Evolutionary conservation across 176 grass and related monocot species (phyloP).

Genomic region (Calamus simplicifolius): DNA sequence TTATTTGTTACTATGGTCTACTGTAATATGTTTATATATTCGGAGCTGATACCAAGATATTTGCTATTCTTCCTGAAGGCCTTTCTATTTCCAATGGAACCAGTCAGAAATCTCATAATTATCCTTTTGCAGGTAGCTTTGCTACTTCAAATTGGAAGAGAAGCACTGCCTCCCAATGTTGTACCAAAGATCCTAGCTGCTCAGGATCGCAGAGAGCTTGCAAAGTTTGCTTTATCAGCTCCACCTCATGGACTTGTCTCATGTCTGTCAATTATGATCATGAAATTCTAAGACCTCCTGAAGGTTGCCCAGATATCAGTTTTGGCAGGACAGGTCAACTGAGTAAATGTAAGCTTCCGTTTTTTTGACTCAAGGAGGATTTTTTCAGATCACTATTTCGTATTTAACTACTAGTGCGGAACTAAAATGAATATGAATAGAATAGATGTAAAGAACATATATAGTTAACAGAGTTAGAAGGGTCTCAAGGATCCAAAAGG

Average conservation of each 20-base stretch:
- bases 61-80: no score
- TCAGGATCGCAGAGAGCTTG: conserved; percentile 64
- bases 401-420: no score
- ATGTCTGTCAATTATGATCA: conserved; percentile 78
- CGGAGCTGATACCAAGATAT: no score
- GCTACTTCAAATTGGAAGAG: conserved; percentile 83
- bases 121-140: conserved; percentile 55
- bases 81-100: no score
- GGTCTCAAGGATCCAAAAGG: no score
- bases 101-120: no score
- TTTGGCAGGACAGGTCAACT: conserved; percentile 65
- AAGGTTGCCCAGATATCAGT: conserved; percentile 50
- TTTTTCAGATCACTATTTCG: no score
- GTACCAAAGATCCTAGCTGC: conserved; percentile 54
- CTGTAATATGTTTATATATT: no score
- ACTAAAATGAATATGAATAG: no score
- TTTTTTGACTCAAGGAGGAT: conserved; percentile 35
- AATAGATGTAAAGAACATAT: no score
- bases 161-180: conserved; percentile 56
- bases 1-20: no score
- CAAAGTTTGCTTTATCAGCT: conserved; percentile 62
- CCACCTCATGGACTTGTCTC: conserved; percentile 82
- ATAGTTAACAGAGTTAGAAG: no score
- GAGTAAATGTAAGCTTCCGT: conserved; percentile 82
- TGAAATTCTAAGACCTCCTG: conserved; percentile 59